phyloP scores from a whole-genome alignment of 805 yeast species.

The Cyberlindnera samutprakarnensis region DNA sequence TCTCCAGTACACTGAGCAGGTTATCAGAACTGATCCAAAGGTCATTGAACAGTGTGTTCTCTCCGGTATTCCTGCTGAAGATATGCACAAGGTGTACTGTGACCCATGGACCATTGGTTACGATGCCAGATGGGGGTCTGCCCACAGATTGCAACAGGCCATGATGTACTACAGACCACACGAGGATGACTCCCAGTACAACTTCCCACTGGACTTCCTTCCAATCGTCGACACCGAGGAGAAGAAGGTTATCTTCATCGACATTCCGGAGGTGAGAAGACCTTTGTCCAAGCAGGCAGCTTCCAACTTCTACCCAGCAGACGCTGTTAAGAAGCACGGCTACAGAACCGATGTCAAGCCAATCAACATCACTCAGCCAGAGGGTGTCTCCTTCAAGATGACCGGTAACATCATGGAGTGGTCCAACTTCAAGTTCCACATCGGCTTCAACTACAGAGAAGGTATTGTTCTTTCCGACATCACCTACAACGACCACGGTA shows the following conservation, averaged over 20 bases:
- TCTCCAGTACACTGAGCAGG: conserved; percentile 51
- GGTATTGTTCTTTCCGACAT: conserved; percentile 75
- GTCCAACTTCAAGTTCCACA: conserved; percentile 72
- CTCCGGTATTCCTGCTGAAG: conserved; percentile 54
- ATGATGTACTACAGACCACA: conserved; percentile 68
- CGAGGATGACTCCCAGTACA: conserved; percentile 69
- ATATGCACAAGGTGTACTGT: conserved; percentile 45
- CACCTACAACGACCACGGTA: conserved; percentile 68
- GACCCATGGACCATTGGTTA: conserved; percentile 69
- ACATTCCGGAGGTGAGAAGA: conserved; percentile 69
- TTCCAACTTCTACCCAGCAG: conserved; percentile 63
- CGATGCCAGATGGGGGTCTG: conserved; percentile 74
- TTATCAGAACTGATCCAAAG: conserved; percentile 60
- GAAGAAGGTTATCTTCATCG: conserved; percentile 62
- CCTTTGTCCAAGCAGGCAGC: conserved; percentile 62
- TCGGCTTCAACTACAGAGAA: conserved; percentile 82
- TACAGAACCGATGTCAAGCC: conserved; percentile 61
- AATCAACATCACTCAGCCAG: conserved; percentile 68
- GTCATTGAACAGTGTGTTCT: conserved; percentile 68
- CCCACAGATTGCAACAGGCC: conserved; percentile 72
- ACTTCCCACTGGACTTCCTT: conserved; percentile 68
- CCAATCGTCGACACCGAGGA: conserved; percentile 75
- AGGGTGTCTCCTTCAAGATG: conserved; percentile 73
- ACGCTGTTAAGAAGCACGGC: conserved; percentile 53
- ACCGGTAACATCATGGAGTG: conserved; percentile 63